Conservation (phyloP, 805 yeast genomes). For the Ogataea pignaliae region DNA sequence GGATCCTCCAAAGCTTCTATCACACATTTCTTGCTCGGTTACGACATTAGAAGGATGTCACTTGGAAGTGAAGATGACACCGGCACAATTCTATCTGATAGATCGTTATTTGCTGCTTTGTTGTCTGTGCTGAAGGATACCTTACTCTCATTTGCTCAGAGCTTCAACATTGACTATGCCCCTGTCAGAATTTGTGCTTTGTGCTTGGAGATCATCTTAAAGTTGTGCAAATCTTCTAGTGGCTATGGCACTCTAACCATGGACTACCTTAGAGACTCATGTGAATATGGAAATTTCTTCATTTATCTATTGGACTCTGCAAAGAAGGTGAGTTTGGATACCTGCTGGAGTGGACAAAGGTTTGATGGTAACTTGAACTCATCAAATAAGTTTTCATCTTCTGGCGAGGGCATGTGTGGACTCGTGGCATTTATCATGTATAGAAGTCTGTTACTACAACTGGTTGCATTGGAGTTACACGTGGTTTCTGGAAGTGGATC, state of each 20-base stretch:
- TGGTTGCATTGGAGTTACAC: conserved; percentile 71
- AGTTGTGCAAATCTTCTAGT: conserved; percentile 55
- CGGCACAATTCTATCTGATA: conserved; percentile 50
- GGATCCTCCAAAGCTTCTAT: conserved; percentile 39
- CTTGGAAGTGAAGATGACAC: conserved; percentile 39
- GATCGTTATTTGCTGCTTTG: conserved; percentile 54
- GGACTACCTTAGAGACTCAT: conserved; percentile 43
- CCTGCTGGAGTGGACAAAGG: conserved; percentile 50
- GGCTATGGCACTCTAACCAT: conserved; percentile 41
- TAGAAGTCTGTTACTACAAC: conserved; percentile 58
- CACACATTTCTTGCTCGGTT: conserved; percentile 78
- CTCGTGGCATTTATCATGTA: conserved; percentile 57
- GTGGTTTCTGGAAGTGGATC: conserved; percentile 42
- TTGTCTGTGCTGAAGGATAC: conserved; percentile 46
- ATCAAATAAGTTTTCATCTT: conserved; percentile 31
- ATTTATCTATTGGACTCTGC: conserved; percentile 46
- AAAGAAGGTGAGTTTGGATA: conserved; percentile 48
- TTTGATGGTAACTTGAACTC: conserved; percentile 40
- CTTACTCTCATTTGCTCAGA: conserved; percentile 36
- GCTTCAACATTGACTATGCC: conserved; percentile 40
- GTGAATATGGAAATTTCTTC: conserved; percentile 38
- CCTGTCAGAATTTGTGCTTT: conserved; percentile 56
- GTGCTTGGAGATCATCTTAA: conserved; percentile 57
- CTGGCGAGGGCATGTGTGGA: conserved; percentile 42
- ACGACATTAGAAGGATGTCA: conserved; percentile 45